These are phyloP conservation scores for Stephania yunnanensis DNA, from an alignment of 164 flowering plant genomes.

Conservation along the genomic window DNA sequence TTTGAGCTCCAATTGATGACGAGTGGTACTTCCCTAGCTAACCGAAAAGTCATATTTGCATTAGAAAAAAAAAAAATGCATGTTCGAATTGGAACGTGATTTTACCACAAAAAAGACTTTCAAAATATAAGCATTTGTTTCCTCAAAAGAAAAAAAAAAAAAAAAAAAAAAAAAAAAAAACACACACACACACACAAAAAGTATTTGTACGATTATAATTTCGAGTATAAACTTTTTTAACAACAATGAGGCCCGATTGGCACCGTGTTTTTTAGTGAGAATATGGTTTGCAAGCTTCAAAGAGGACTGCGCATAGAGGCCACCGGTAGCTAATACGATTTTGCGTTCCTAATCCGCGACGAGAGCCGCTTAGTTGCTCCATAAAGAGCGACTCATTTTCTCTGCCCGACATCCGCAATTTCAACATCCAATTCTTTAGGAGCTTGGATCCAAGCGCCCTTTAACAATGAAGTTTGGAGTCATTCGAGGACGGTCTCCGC, in stretches of 20 bases:
- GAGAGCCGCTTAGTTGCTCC: constrained; percentile 13
- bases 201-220: no score
- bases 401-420: constrained; percentile 21
- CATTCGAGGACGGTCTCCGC: constrained; percentile 63
- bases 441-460: constrained; percentile 57
- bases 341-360: constrained; percentile 10
- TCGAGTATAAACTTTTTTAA: not conserved
- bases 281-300: constrained; percentile 38
- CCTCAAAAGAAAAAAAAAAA: no score
- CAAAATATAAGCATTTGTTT: no score
- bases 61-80: no score
- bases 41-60: no score
- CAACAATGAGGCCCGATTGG: constrained; percentile 39
- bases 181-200: no score
- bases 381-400: constrained; percentile 12
- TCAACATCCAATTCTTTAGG: constrained; percentile 37
- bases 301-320: constrained; percentile 29
- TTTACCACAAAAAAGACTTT: no score
- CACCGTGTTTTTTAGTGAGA: constrained; percentile 29
- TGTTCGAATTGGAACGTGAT: no score
- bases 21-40: no score
- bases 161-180: no score
- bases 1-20: no score
- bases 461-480: constrained; percentile 48
- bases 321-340: constrained; percentile 32